Evolutionary conservation across 208 protist genomes (phyloP).

Genomic region (Leishmania lainsoni): DNA sequence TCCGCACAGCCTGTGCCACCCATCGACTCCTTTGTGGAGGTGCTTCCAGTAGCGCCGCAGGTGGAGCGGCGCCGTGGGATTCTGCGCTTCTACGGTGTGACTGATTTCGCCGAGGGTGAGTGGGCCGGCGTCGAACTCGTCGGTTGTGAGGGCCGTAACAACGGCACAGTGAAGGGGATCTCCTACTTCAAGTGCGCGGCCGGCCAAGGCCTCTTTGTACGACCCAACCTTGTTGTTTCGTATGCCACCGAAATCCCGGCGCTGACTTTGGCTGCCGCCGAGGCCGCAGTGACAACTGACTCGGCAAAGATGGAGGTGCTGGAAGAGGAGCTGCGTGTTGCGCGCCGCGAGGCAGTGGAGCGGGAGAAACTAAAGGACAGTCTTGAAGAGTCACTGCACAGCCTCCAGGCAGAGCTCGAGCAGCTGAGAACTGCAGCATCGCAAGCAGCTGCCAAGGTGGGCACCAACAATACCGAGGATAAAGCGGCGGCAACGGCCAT

Average conservation of each 20-base stretch:
- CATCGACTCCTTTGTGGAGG: constrained; percentile 45
- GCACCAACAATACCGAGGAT: neutral
- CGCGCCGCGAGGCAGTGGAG: neutral
- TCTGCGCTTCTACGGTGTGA: constrained; percentile 55
- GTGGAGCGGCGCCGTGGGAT: constrained; percentile 55
- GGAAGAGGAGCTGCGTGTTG: constrained; percentile 3
- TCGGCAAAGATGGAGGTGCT: constrained; percentile 6
- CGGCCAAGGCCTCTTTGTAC: constrained; percentile 63
- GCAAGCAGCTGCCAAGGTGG: neutral
- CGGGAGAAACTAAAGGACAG: neutral
- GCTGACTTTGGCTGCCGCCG: neutral
- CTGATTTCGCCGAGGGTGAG: constrained; percentile 55
- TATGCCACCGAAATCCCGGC: constrained; percentile 8
- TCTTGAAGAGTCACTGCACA: constrained; percentile 5
- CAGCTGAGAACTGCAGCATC: neutral
- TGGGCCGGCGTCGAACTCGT: constrained; percentile 72
- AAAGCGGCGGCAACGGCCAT: neutral
- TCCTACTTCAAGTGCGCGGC: constrained; percentile 57
- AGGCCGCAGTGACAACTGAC: neutral
- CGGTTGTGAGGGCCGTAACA: constrained; percentile 44
- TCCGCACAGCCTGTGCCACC: constrained; percentile 6
- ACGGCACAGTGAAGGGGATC: constrained; percentile 48
- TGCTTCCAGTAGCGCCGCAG: constrained; percentile 40
- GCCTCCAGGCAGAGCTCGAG: neutral
- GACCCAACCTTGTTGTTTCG: constrained; percentile 45